Conservation (phyloP, 345 rosid species). For the Populus deltoides region DNA sequence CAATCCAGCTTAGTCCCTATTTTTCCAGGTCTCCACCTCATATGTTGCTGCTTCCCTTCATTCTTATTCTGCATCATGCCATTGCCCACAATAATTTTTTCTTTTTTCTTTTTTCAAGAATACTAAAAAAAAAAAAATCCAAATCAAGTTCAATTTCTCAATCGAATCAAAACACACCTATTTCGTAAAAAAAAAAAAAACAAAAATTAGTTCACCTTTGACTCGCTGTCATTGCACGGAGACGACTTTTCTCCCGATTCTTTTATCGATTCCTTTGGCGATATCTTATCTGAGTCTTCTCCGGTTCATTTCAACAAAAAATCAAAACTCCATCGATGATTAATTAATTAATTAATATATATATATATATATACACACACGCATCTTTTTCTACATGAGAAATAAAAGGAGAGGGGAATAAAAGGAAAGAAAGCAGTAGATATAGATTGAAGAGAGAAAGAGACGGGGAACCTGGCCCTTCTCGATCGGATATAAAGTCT, state of each 20-base stretch:
- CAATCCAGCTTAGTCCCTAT: conserved; percentile 71
- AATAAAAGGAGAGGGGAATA: conserved; percentile 9
- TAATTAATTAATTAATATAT: not conserved
- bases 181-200: not conserved
- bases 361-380: not conserved
- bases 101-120: no score
- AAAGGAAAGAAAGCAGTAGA: not conserved
- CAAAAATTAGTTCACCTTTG: conserved; percentile 38
- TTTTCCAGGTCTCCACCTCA: conserved; percentile 57
- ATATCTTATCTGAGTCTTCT: conserved; percentile 55
- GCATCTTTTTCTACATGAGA: not conserved
- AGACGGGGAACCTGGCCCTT: conserved; percentile 28
- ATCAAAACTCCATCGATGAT: not conserved
- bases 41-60: conserved; percentile 56
- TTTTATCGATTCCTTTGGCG: conserved; percentile 21
- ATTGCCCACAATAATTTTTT: not conserved
- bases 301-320: conserved; percentile 9
- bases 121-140: no score
- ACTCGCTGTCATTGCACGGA: conserved; percentile 33
- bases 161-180: not conserved
- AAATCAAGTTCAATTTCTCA: not conserved
- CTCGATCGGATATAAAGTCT: conserved; percentile 74
- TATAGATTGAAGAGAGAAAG: not conserved
- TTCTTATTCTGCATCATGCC: conserved; percentile 41
- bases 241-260: conserved; percentile 14